These are phyloP conservation scores for Xylaria flabelliformis DNA, from an alignment of 495 filamentous ascomycete species.

Conservation along the genomic window DNA sequence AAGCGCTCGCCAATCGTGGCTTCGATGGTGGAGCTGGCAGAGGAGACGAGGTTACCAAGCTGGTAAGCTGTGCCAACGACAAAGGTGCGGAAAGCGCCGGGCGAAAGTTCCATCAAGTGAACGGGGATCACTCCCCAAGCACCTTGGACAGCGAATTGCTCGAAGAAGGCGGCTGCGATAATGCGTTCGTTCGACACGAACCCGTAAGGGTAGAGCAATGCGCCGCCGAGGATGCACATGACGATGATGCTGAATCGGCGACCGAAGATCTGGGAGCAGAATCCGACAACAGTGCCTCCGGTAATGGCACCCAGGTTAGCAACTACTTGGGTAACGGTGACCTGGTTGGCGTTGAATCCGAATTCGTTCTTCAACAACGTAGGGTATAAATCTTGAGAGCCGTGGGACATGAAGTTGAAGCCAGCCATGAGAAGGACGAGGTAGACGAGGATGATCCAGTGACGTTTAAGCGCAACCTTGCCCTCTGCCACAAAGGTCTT, in stretches of 20 bases:
- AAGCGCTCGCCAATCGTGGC: conserved; percentile 82
- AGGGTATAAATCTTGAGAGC: conserved; percentile 90
- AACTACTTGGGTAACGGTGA: conserved; percentile 85
- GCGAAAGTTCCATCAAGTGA: conserved; percentile 86
- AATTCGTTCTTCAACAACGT: conserved; percentile 83
- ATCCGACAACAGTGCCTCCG: conserved; percentile 80
- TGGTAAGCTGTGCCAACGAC: conserved; percentile 85
- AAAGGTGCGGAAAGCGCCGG: conserved; percentile 82
- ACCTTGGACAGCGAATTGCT: conserved; percentile 89
- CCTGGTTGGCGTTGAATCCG: conserved; percentile 69
- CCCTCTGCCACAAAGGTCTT: conserved; percentile 76
- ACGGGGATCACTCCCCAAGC: conserved; percentile 87
- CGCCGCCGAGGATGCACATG: conserved; percentile 77
- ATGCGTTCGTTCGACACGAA: conserved; percentile 66
- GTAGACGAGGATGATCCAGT: conserved; percentile 82
- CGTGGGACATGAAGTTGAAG: conserved; percentile 95
- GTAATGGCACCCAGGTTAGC: conserved; percentile 82
- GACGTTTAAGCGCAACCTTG: conserved; percentile 73
- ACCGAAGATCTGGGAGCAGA: conserved; percentile 80
- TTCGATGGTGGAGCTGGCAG: conserved; percentile 83
- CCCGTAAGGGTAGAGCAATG: conserved; percentile 81
- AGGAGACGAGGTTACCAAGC: conserved; percentile 82
- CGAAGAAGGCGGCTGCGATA: conserved; percentile 87
- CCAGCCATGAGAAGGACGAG: conserved; percentile 86
- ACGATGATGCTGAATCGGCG: conserved; percentile 81